These are phyloP conservation scores for Malus fusca DNA, from an alignment of 306 rosid species.

Conservation along the genomic window DNA sequence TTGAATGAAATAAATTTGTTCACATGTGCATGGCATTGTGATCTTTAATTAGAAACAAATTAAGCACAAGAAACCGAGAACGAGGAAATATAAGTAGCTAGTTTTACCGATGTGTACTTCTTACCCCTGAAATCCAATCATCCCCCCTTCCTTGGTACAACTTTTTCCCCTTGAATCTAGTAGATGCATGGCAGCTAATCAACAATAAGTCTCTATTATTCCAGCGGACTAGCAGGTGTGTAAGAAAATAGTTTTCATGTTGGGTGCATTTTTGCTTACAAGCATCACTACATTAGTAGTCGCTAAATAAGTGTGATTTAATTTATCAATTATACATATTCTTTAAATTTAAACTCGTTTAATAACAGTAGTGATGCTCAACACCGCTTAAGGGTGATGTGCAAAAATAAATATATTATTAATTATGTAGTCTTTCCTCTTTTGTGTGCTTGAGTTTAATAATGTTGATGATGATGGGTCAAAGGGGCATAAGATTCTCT, in stretches of 20 bases:
- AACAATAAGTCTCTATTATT: too few relatives aligned
- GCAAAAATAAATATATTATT: too few relatives aligned
- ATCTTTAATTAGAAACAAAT: too few relatives aligned
- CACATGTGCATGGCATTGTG: too few relatives aligned
- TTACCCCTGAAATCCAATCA: background rate
- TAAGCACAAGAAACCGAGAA: too few relatives aligned
- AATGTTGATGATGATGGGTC: conserved; percentile 42
- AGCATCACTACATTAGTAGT: background rate
- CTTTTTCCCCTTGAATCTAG: background rate
- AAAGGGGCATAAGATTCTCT: conserved; percentile 44
- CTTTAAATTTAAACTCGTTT: too few relatives aligned
- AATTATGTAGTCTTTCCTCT: background rate
- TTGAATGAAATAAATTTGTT: too few relatives aligned
- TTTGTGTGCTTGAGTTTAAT: conserved; percentile 13
- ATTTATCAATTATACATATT: too few relatives aligned
- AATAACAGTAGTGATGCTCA: background rate
- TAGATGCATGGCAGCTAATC: background rate
- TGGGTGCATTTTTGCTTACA: too few relatives aligned
- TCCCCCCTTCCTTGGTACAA: too few relatives aligned
- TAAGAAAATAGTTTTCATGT: background rate
- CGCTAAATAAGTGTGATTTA: too few relatives aligned
- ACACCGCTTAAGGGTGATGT: background rate
- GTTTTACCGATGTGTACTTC: background rate
- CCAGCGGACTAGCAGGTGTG: background rate
- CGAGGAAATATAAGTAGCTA: too few relatives aligned